phyloP scores from a whole-genome alignment of 2,329 filamentous ascomycete species.

The Beauveria caledonica region DNA sequence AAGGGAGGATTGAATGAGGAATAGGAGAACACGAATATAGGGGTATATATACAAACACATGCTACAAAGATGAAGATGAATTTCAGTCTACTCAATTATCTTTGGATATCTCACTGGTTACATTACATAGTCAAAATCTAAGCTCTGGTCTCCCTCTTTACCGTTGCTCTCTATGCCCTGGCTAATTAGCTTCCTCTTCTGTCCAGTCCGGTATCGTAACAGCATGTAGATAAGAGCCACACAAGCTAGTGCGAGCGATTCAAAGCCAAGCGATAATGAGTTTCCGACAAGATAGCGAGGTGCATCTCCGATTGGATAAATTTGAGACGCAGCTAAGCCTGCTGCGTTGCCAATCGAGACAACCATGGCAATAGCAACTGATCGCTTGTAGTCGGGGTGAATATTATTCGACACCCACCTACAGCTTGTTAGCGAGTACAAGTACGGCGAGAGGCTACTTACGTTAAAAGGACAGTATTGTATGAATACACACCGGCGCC shows the following conservation, averaged over 20 bases:
- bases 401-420: constrained; percentile 27
- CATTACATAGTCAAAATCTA: constrained; percentile 11
- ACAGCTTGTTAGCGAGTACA: constrained; percentile 14
- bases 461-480: constrained; percentile 15
- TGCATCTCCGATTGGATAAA: constrained; percentile 24
- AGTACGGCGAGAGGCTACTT: constrained; percentile 17
- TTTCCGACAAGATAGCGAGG: constrained; percentile 20
- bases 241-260: background rate
- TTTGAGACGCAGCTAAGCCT: constrained; percentile 22
- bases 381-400: constrained; percentile 25
- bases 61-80: too few species aligned
- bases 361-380: constrained; percentile 22
- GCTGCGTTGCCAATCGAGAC: constrained; percentile 24
- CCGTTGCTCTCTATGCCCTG: constrained; percentile 7
- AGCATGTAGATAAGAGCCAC: constrained; percentile 5
- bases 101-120: background rate
- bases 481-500: constrained; percentile 13
- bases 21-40: too few species aligned
- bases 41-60: too few species aligned
- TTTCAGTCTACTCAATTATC: too few species aligned
- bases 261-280: constrained; percentile 4
- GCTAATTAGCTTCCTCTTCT: constrained; percentile 5
- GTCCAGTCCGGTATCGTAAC: constrained; percentile 1
- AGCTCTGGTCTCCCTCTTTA: constrained; percentile 6
- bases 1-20: too few species aligned